Conservation (phyloP, 2,329 filamentous ascomycete genomes). For the Zasmidium cellare region DNA sequence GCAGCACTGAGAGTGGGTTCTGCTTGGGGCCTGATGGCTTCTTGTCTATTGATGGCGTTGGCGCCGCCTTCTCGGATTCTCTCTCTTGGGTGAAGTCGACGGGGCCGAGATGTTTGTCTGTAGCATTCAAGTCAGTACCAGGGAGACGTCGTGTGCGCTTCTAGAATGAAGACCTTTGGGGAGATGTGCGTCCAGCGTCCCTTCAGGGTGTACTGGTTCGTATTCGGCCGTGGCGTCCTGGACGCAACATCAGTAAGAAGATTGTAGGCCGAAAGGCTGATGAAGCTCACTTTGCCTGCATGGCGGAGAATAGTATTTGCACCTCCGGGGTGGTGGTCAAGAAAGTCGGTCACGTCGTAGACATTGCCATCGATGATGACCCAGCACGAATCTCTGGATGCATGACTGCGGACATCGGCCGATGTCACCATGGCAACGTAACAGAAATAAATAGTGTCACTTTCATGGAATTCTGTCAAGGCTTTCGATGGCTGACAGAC, state of each 20-base stretch:
- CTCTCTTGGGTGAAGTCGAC: not conserved
- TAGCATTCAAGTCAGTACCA: not conserved
- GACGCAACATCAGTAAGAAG: not conserved
- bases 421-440: not conserved
- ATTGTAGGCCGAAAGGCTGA: no score
- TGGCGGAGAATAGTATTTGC: slow-evolving; percentile 91
- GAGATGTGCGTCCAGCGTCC: slow-evolving; percentile 63
- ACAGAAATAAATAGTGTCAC: not conserved
- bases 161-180: not conserved
- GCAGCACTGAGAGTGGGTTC: not conserved
- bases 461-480: no score
- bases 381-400: slow-evolving; percentile 77
- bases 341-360: slow-evolving; percentile 82
- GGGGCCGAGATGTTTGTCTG: slow-evolving; percentile 2
- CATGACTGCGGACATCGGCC: slow-evolving; percentile 56
- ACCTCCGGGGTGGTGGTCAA: slow-evolving; percentile 82
- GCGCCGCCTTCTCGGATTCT: not conserved
- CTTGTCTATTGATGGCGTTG: not conserved
- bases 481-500: no score
- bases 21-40: not conserved
- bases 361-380: slow-evolving; percentile 84
- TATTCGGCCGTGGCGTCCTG: slow-evolving; percentile 89
- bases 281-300: slow-evolving; percentile 55
- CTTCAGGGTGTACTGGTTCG: slow-evolving; percentile 81
- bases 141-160: no score